Evolutionary conservation across 108 stramenopile genomes (phyloP).

Genomic region (Nitzschia palea): DNA sequence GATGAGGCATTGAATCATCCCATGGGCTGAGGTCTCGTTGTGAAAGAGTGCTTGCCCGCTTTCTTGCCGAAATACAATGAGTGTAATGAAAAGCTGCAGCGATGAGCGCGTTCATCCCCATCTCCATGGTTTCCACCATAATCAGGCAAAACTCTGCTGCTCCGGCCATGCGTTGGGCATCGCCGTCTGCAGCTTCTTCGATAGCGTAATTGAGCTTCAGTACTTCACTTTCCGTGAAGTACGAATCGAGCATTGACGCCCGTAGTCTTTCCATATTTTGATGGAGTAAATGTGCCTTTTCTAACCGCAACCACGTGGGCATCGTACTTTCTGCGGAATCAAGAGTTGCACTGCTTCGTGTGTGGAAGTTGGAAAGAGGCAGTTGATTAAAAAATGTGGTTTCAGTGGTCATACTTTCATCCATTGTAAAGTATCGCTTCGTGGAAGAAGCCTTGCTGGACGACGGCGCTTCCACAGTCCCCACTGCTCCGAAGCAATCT

Average conservation of each 20-base stretch:
- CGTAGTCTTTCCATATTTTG: slow-evolving; percentile 29
- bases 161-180: slow-evolving; percentile 63
- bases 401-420: slow-evolving; percentile 9
- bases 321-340: background rate
- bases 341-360: background rate
- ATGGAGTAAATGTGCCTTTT: slow-evolving; percentile 26
- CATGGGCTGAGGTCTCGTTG: background rate
- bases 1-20: slow-evolving; percentile 15
- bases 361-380: background rate
- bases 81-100: slow-evolving; percentile 75
- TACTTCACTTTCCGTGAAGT: slow-evolving; percentile 45
- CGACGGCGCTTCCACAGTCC: background rate
- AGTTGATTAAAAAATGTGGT: slow-evolving; percentile 6
- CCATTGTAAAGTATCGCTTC: slow-evolving; percentile 12
- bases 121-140: slow-evolving; percentile 76
- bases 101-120: slow-evolving; percentile 63
- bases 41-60: background rate
- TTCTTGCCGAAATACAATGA: slow-evolving; percentile 44
- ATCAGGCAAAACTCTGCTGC: slow-evolving; percentile 73
- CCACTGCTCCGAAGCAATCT: slow-evolving; percentile 11
- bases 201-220: slow-evolving; percentile 55
- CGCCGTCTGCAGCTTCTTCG: slow-evolving; percentile 48
- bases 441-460: background rate
- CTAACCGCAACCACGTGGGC: slow-evolving; percentile 39
- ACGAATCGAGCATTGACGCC: slow-evolving; percentile 36